phyloP scores from a whole-genome alignment of 2,329 filamentous ascomycete genomes.

The Penicillium brevicompactum region DNA sequence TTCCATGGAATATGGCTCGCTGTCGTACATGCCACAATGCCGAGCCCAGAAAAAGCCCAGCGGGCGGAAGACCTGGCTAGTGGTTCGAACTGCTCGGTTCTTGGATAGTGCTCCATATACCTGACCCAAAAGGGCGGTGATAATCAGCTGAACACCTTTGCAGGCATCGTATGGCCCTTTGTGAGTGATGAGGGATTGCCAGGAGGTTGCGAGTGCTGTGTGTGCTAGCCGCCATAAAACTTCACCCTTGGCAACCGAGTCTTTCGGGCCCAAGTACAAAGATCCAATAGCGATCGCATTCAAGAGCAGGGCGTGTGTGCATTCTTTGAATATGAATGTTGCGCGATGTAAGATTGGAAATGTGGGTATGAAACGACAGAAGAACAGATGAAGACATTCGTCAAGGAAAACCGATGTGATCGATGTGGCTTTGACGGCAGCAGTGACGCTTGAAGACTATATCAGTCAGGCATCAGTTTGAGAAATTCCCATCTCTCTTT shows the following conservation, averaged over 20 bases:
- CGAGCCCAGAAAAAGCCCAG: conserved; percentile 50
- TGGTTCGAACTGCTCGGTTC: conserved; percentile 46
- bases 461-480: neutral
- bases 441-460: conserved; percentile 47
- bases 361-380: conserved; percentile 49
- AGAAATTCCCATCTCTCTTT: neutral
- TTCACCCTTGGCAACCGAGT: conserved; percentile 48
- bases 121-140: conserved; percentile 47
- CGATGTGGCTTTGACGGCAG: conserved; percentile 47
- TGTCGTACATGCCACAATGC: conserved; percentile 48
- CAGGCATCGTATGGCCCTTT: conserved; percentile 46
- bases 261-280: conserved; percentile 47
- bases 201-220: conserved; percentile 49
- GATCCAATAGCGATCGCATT: conserved; percentile 52
- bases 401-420: conserved; percentile 51
- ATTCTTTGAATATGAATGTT: conserved; percentile 50
- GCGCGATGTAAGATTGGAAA: conserved; percentile 50
- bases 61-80: conserved; percentile 48
- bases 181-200: conserved; percentile 49
- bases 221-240: conserved; percentile 49
- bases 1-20: conserved; percentile 33
- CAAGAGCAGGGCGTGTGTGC: conserved; percentile 45
- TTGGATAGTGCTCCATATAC: conserved; percentile 48
- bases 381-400: conserved; percentile 52
- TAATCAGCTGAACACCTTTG: conserved; percentile 47